Evolutionary conservation across 805 yeast species (phyloP), one percentile per base, ranked within the genome.

Genomic region (Candida stauntonica): DNA sequence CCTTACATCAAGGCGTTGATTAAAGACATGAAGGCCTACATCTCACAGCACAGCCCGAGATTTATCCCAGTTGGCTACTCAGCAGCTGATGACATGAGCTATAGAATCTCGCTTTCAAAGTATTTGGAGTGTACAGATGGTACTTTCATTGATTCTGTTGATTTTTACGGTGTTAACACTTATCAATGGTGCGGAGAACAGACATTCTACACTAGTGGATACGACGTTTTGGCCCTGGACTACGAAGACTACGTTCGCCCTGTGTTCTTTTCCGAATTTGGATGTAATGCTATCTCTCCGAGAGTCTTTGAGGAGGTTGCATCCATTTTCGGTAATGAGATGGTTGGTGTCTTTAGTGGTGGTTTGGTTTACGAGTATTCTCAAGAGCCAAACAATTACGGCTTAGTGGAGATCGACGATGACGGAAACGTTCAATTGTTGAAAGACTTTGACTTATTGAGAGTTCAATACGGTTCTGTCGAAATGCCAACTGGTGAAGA

Each of bases 121-220:
- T 91, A 85, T 57, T 70, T 91, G 39, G 91, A 82, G 51, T 89
- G 97, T 53, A 78, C 69, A 2, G 56, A 68, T 3, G 55, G 52
- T 3, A 61, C 63, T 13, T 62, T 72, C 0, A 47, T 56, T 3
- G 82, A 79, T 35, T 61, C 79, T 2, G 79, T 82, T 14, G 98
- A 91, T 56, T 87, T 91, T 67, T 88, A 85, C 62, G 99, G 97
- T 18, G 78, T 91, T 53, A 91, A 93, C 66, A 86, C 95, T 35
- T 93, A 93, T 62, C 86, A 88, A 46, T 91, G 98, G 98, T 93
- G 98, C 68, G 98, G 98, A 3, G 74, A 77, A 33, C 96, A 87
- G 59, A 83, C 93, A 0, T 79, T 87, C 57, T 66, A 77, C 43
- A 69, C 86, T 2, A 82, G 95, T 50, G 97, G 96, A 0, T 83